phyloP scores from a whole-genome alignment of 2,329 filamentous ascomycete species.

The Teratosphaeria pseudoeucalypti region DNA sequence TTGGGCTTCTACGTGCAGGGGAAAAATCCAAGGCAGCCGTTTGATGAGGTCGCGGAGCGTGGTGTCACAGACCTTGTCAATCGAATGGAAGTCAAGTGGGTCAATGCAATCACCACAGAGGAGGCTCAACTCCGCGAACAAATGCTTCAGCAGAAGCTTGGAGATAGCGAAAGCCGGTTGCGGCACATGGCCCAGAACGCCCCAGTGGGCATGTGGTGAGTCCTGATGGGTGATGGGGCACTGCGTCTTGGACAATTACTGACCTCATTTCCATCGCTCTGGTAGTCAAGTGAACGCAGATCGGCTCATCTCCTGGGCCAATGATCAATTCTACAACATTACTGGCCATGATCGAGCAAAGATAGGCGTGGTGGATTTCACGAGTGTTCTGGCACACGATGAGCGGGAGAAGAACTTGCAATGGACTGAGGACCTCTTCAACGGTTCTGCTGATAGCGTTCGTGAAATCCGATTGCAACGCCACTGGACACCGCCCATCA shows the following conservation, averaged over 20 bases:
- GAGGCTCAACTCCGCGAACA: conserved; percentile 5
- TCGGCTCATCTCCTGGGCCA: conserved; percentile 29
- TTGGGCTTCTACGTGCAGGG: conserved; percentile 17
- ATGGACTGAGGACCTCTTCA: conserved; percentile 3
- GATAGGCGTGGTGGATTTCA: conserved; percentile 5
- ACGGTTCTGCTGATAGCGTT: conserved; percentile 2
- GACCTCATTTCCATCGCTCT: too few relatives aligned
- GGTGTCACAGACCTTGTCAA: conserved; percentile 7
- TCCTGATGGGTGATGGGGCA: too few relatives aligned
- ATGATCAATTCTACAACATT: conserved; percentile 23
- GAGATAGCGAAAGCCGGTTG: conserved; percentile 26
- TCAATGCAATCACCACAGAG: conserved; percentile 6
- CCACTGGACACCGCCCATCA: conserved; percentile 6
- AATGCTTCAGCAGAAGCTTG: conserved; percentile 7
- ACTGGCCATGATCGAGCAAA: conserved; percentile 10
- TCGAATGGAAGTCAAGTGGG: conserved; percentile 11
- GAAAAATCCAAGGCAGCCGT: conserved; percentile 13
- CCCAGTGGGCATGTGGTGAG: conserved; percentile 25
- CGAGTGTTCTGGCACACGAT: conserved; percentile 2
- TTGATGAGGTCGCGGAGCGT: conserved; percentile 6
- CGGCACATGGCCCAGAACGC: conserved; percentile 29
- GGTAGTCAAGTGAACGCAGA: conserved; percentile 15
- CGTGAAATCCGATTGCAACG: conserved; percentile 11
- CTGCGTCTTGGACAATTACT: too few relatives aligned
- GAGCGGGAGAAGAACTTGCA: conserved; percentile 1